Percentiles rank a stretch among this genome's conserved stretches.
Conservation (phyloP, 257 asterid species). For the Pogostemon cablin region DNA sequence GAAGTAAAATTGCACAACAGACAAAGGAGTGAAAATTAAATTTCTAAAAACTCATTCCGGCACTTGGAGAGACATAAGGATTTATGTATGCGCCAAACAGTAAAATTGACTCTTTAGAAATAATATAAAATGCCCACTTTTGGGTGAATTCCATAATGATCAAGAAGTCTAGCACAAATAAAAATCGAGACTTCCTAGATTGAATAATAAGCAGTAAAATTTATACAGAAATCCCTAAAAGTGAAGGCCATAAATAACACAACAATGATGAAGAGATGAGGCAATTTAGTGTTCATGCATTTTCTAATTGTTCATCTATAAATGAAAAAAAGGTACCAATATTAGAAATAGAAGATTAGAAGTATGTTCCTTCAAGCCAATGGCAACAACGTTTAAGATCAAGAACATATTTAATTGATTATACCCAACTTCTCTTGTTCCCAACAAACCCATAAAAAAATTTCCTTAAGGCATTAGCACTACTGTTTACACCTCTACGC, state of each 20-base stretch:
- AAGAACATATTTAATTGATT: too few relatives aligned
- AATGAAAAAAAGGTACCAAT: too few relatives aligned
- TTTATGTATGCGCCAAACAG: constrained; percentile 9
- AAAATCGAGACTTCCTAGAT: constrained; percentile 15
- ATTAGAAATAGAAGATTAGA: too few relatives aligned
- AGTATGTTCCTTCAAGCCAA: too few relatives aligned
- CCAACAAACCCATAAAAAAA: too few relatives aligned
- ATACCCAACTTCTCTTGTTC: too few relatives aligned
- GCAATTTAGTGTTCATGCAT: neutral
- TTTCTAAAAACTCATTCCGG: constrained; percentile 20
- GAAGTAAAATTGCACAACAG: constrained; percentile 78
- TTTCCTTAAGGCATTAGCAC: too few relatives aligned
- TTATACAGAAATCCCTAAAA: neutral
- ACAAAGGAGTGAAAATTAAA: constrained; percentile 22
- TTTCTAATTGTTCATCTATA: too few relatives aligned
- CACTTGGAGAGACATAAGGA: constrained; percentile 9
- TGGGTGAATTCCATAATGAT: constrained; percentile 60
- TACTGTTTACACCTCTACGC: too few relatives aligned
- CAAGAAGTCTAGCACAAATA: constrained; percentile 56
- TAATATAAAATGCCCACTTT: constrained; percentile 38
- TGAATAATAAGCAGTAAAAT: constrained; percentile 6
- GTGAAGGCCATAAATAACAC: neutral
- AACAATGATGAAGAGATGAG: constrained; percentile 1
- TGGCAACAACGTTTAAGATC: too few relatives aligned
- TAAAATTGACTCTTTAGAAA: constrained; percentile 16